Evolutionary conservation across 1,139 yeast species (phyloP).

Genomic region (Lizanozyma gosingica): DNA sequence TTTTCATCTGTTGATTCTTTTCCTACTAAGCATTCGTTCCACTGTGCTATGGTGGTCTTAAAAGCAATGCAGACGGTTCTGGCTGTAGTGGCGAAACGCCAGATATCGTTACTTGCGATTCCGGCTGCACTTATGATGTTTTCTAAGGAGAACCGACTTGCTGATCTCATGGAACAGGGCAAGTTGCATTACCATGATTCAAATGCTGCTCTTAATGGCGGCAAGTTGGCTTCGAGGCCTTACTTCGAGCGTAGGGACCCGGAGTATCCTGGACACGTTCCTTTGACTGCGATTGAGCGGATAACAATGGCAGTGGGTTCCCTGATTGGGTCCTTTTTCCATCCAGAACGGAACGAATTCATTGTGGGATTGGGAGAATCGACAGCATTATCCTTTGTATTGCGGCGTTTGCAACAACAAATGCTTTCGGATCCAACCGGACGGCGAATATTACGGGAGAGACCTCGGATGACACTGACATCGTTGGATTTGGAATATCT

Average conservation of each 20-base stretch:
- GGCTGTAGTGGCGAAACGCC: background rate
- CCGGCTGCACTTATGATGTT: constrained; percentile 16
- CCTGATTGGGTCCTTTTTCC: constrained; percentile 73
- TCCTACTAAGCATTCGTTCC: too few species aligned
- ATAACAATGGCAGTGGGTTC: constrained; percentile 60
- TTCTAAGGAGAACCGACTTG: constrained; percentile 43
- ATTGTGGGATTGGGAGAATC: constrained; percentile 95
- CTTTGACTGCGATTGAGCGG: constrained; percentile 58
- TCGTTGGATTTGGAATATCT: constrained; percentile 59
- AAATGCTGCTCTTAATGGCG: constrained; percentile 23
- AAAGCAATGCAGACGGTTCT: too few species aligned
- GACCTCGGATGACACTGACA: constrained; percentile 75
- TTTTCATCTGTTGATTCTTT: too few species aligned
- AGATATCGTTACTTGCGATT: background rate
- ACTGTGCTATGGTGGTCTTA: too few species aligned
- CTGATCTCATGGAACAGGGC: constrained; percentile 51
- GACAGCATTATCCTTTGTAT: constrained; percentile 66
- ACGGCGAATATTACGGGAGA: constrained; percentile 63
- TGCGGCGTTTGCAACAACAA: constrained; percentile 51
- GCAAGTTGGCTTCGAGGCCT: constrained; percentile 16
- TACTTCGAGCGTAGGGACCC: constrained; percentile 34
- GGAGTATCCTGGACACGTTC: constrained; percentile 74
- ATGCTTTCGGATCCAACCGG: constrained; percentile 78
- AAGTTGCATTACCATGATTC: constrained; percentile 36
- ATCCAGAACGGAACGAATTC: constrained; percentile 72